Evolutionary conservation across 805 yeast genomes (phyloP).

Genomic region (Starmerella ratchasimensis): DNA sequence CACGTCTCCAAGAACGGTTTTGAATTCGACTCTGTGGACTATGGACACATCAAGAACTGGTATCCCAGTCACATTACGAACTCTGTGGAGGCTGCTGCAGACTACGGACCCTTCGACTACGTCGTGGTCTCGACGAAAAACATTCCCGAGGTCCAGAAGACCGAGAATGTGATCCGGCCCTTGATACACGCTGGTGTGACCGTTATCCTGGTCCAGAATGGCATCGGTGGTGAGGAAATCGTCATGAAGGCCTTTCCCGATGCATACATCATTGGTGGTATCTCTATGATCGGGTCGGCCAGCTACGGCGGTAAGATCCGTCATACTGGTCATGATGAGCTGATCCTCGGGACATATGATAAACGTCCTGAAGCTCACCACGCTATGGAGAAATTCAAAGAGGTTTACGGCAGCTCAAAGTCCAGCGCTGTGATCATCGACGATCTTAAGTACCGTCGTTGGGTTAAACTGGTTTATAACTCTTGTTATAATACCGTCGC

Average conservation of each 20-base stretch:
- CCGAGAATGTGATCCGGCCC: conserved; percentile 39
- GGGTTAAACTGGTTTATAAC: conserved; percentile 58
- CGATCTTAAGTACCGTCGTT: conserved; percentile 41
- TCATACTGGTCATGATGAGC: conserved; percentile 40
- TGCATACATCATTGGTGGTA: conserved; percentile 44
- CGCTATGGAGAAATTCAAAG: conserved; percentile 34
- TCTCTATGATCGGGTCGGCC: conserved; percentile 49
- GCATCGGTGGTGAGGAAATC: conserved; percentile 48
- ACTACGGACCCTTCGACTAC: conserved; percentile 37
- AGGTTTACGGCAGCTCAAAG: conserved; percentile 33
- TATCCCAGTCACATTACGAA: conserved; percentile 32
- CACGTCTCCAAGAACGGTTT: conserved; percentile 40
- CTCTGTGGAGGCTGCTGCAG: conserved; percentile 35
- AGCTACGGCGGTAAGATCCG: conserved; percentile 36
- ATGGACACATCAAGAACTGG: conserved; percentile 43
- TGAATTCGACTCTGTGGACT: conserved; percentile 45
- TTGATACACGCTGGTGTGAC: conserved; percentile 38
- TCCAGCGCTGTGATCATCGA: conserved; percentile 32
- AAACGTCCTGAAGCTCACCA: conserved; percentile 25
- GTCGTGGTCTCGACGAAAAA: conserved; percentile 50
- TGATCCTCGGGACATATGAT: conserved; percentile 41
- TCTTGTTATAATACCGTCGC: conserved; percentile 51
- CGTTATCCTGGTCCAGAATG: conserved; percentile 51
- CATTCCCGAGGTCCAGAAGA: conserved; percentile 45
- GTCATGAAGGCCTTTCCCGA: conserved; percentile 39